Percentiles rank a stretch among this genome's conserved stretches.
Conservation (phyloP, 139 green algal genomes). For the Gonium pectorale region DNA sequence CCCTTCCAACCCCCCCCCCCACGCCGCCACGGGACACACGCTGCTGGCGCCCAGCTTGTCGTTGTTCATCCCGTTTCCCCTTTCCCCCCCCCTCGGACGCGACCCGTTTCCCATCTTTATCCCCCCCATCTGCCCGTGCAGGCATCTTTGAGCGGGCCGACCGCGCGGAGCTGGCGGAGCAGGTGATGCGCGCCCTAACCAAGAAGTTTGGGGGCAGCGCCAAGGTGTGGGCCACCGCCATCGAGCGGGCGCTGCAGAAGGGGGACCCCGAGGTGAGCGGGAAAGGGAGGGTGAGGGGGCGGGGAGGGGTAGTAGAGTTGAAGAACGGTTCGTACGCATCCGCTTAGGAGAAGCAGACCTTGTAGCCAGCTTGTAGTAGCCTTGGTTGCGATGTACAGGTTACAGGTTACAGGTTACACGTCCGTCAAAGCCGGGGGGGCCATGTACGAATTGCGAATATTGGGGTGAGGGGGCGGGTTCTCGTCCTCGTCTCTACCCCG, state of each 20-base stretch:
- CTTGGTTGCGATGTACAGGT: too few relatives aligned
- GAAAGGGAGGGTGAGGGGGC: background rate
- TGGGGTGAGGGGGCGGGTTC: too few relatives aligned
- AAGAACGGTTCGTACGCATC: too few relatives aligned
- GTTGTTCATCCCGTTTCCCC: too few relatives aligned
- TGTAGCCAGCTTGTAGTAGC: too few relatives aligned
- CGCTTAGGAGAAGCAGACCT: too few relatives aligned
- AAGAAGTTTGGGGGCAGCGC: slow-evolving; percentile 87
- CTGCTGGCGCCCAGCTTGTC: background rate
- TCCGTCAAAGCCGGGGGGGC: too few relatives aligned
- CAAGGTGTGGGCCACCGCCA: slow-evolving; percentile 88
- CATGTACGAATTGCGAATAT: too few relatives aligned
- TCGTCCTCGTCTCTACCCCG: too few relatives aligned
- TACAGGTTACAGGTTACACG: too few relatives aligned
- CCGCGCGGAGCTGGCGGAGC: slow-evolving; percentile 67
- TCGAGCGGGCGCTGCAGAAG: slow-evolving; percentile 68
- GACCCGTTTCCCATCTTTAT: too few relatives aligned
- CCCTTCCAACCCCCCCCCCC: background rate
- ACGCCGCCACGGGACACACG: background rate
- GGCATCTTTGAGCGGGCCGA: slow-evolving; percentile 64
- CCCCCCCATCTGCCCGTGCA: background rate
- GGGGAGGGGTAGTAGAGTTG: background rate
- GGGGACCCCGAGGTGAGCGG: slow-evolving; percentile 29
- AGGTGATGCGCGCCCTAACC: slow-evolving; percentile 75
- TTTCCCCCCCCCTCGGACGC: too few relatives aligned